Percentiles rank a stretch among this genome's conserved stretches.
phyloP scores from a whole-genome alignment of 768 basidiomycete genomes.

The Sistotremastrum suecicum region DNA sequence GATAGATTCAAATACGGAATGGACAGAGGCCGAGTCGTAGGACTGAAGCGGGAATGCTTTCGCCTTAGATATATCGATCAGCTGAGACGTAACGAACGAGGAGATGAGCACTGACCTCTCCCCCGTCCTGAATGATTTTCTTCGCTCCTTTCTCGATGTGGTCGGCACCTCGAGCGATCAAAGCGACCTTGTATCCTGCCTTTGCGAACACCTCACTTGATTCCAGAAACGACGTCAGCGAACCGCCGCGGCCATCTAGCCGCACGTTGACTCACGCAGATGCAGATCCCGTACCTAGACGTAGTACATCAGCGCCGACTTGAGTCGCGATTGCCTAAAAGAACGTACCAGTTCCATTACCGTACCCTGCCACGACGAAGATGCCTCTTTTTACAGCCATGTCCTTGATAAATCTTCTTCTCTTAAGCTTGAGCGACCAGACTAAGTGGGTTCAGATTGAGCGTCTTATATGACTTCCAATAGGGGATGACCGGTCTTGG shows the following conservation, averaged over 20 bases:
- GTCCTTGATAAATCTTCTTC: no score
- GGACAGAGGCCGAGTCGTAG: constrained; percentile 13
- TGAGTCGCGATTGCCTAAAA: background rate
- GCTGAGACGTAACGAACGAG: background rate
- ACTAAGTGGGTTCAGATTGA: no score
- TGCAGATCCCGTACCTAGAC: constrained; percentile 43
- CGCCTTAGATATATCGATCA: constrained; percentile 25
- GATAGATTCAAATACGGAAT: constrained; percentile 34
- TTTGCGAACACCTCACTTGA: constrained; percentile 44
- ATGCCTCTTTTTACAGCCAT: constrained; percentile 12
- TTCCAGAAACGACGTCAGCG: background rate
- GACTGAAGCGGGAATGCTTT: constrained; percentile 36
- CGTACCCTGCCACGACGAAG: constrained; percentile 44
- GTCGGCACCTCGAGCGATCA: constrained; percentile 45
- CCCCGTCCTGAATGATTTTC: constrained; percentile 43
- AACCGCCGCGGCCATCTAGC: background rate
- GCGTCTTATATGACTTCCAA: no score
- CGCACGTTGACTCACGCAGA: constrained; percentile 29
- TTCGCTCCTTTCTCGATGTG: constrained; percentile 36
- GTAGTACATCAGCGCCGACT: background rate
- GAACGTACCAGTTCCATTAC: constrained; percentile 23
- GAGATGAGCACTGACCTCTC: constrained; percentile 28
- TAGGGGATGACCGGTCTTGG: no score
- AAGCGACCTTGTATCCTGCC: constrained; percentile 50
- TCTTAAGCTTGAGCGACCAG: no score